Conservation (phyloP, 2,329 filamentous ascomycete genomes). For the Apiospora phragmitis region DNA sequence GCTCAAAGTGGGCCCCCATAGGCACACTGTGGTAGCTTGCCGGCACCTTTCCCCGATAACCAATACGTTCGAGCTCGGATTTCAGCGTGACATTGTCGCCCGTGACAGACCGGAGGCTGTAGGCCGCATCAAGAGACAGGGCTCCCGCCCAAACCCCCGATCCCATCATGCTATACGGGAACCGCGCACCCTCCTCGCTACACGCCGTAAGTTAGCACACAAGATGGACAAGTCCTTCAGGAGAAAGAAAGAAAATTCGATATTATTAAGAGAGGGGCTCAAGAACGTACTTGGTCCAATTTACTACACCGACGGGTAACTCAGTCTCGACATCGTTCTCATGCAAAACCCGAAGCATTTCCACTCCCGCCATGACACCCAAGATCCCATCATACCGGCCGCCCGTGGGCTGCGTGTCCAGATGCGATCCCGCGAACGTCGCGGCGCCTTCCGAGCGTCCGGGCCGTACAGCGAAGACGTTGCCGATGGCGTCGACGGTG, state of each 20-base stretch:
- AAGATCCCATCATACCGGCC: slow-evolving; percentile 78
- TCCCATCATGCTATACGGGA: slow-evolving; percentile 72
- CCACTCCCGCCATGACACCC: slow-evolving; percentile 71
- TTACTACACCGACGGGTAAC: slow-evolving; percentile 72
- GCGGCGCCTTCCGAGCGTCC: slow-evolving; percentile 59
- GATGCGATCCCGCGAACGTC: slow-evolving; percentile 70
- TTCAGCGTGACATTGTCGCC: slow-evolving; percentile 64
- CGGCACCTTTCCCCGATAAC: slow-evolving; percentile 62
- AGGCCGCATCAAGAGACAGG: slow-evolving; percentile 61
- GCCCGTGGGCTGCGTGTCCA: slow-evolving; percentile 65
- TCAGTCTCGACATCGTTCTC: slow-evolving; percentile 69
- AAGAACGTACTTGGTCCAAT: slow-evolving; percentile 66
- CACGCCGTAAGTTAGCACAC: slow-evolving; percentile 7
- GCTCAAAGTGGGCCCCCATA: slow-evolving; percentile 77
- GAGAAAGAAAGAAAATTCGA: neutral
- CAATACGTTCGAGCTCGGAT: slow-evolving; percentile 69
- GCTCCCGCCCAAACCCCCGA: slow-evolving; percentile 77
- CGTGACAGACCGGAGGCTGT: slow-evolving; percentile 61
- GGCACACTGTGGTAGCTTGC: slow-evolving; percentile 59
- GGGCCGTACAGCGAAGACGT: slow-evolving; percentile 73
- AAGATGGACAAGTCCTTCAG: neutral
- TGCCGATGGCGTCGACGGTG: slow-evolving; percentile 74
- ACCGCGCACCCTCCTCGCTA: slow-evolving; percentile 79
- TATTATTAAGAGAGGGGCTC: neutral
- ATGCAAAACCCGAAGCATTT: slow-evolving; percentile 68